Percentiles rank a stretch among this genome's conserved stretches.
phyloP scores from a whole-genome alignment of 192 early-diverging fungal species.

The Fimicolochytrium jonesii region DNA sequence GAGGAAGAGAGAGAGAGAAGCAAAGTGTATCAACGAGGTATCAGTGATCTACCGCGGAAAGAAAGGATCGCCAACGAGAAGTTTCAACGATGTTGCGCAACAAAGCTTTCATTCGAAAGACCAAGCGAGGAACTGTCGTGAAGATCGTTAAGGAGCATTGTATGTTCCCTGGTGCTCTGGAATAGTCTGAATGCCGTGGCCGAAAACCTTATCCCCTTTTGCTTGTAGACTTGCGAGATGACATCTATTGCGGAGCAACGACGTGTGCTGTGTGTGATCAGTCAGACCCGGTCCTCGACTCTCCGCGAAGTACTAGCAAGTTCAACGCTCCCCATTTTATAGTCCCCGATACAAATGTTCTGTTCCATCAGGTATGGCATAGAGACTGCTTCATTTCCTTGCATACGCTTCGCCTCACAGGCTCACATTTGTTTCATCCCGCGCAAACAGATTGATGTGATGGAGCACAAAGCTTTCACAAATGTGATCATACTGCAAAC shows the following conservation, averaged over 20 bases:
- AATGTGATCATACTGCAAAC: slow-evolving; percentile 93
- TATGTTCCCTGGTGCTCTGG: too few species aligned
- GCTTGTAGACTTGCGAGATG: slow-evolving; percentile 74
- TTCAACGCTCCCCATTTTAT: slow-evolving; percentile 62
- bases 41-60: too few species aligned
- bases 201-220: too few species aligned
- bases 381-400: too few species aligned
- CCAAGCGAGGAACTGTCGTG: slow-evolving; percentile 84
- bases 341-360: slow-evolving; percentile 94
- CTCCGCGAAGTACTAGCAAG: slow-evolving; percentile 46
- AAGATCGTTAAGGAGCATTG: slow-evolving; percentile 96
- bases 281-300: slow-evolving; percentile 30
- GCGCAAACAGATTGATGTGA: slow-evolving; percentile 78
- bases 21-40: too few species aligned
- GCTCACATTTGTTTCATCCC: too few species aligned
- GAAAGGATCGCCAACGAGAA: too few species aligned
- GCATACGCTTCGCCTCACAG: too few species aligned
- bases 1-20: too few species aligned
- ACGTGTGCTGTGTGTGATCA: slow-evolving; percentile 42
- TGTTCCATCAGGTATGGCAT: slow-evolving; percentile 44
- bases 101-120: slow-evolving; percentile 87
- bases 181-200: too few species aligned
- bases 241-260: slow-evolving; percentile 78
- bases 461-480: slow-evolving; percentile 82
- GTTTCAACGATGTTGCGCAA: slow-evolving; percentile 67